A percentile compares a stretch with the other conserved stretches of the same genome.
Evolutionary conservation across 148 eudicot species (phyloP).

Genomic region (Amaranthus hypochondriacus): DNA sequence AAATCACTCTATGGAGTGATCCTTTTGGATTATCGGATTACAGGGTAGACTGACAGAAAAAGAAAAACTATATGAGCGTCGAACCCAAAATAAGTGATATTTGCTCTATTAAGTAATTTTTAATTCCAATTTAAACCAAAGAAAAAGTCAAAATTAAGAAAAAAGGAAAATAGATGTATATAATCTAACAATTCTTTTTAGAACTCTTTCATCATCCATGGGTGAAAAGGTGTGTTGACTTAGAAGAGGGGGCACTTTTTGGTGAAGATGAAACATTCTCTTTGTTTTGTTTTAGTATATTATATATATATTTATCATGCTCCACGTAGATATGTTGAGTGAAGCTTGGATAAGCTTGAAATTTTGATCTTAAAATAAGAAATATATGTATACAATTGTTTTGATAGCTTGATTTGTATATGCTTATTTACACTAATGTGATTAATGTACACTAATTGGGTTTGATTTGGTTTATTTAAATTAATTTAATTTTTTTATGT

Average conservation of each 20-base stretch:
- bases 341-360: slow-evolving; percentile 17
- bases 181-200: not conserved
- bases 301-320: not conserved
- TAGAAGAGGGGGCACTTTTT: not conserved
- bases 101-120: no score
- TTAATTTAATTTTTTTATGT: no score
- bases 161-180: not conserved
- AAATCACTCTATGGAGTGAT: no score
- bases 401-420: not conserved
- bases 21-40: no score
- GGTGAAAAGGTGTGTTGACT: not conserved
- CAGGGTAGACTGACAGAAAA: no score
- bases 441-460: no score
- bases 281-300: not conserved
- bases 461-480: no score
- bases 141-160: not conserved
- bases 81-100: no score
- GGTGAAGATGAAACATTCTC: not conserved
- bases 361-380: slow-evolving; percentile 1
- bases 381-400: not conserved
- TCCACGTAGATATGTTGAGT: slow-evolving; percentile 2
- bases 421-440: not conserved
- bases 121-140: not conserved
- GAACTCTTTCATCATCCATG: not conserved
- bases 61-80: no score